Evolutionary conservation across 2,329 filamentous ascomycete species (phyloP).

Genomic region (Metarhizium brunneum): DNA sequence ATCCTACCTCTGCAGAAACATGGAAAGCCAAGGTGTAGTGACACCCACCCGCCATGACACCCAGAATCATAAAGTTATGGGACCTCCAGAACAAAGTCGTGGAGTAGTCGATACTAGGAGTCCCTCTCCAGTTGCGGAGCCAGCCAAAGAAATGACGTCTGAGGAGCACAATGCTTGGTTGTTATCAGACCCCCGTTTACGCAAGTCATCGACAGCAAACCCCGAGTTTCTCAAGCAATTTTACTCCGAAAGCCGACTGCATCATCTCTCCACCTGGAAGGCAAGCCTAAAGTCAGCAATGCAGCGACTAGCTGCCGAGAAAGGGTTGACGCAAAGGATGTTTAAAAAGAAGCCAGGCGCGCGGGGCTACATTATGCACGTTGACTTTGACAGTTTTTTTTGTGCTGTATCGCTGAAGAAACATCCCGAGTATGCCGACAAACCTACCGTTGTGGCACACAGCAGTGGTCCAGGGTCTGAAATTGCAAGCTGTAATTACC

Average conservation of each 20-base stretch:
- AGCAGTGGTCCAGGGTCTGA: constrained; percentile 78
- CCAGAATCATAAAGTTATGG: neutral
- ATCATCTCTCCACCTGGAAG: constrained; percentile 96
- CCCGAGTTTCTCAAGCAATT: constrained; percentile 91
- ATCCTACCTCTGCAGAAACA: neutral
- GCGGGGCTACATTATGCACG: constrained; percentile 80
- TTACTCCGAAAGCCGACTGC: constrained; percentile 88
- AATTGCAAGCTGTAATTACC: constrained; percentile 96
- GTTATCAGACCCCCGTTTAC: constrained; percentile 72
- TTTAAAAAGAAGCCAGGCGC: constrained; percentile 48
- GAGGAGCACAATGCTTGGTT: constrained; percentile 88
- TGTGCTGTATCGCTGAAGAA: constrained; percentile 81
- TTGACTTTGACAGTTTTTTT: constrained; percentile 98
- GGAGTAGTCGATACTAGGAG: neutral
- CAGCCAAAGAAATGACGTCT: constrained; percentile 62
- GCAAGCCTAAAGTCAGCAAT: constrained; percentile 84
- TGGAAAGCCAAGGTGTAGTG: neutral
- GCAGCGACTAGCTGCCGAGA: constrained; percentile 70
- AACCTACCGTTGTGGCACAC: constrained; percentile 84
- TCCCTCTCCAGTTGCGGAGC: constrained; percentile 4
- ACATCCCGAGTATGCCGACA: constrained; percentile 63
- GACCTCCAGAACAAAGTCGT: neutral
- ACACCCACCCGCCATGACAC: neutral
- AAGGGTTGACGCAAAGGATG: constrained; percentile 34
- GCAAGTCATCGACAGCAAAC: constrained; percentile 85